Conservation (phyloP, 805 yeast species). For the Kuraishia ogatae region DNA sequence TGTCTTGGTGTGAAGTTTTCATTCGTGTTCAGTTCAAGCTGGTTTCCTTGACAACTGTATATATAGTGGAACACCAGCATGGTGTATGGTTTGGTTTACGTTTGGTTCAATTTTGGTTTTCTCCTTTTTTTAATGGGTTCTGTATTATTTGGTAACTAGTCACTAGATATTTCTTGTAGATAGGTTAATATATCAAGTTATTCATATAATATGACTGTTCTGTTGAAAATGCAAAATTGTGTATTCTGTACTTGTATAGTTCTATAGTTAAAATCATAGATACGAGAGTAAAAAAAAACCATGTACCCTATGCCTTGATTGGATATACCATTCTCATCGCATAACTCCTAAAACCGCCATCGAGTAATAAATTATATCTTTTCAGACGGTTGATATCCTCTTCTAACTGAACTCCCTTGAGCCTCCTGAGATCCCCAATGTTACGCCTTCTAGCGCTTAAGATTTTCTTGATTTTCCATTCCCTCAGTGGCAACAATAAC, state of each 20-base stretch:
- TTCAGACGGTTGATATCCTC: constrained; percentile 4
- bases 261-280: no score
- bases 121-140: no score
- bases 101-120: not conserved
- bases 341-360: constrained; percentile 8
- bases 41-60: not conserved
- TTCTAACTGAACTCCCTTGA: not conserved
- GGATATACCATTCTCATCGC: constrained; percentile 14
- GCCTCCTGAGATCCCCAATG: constrained; percentile 4
- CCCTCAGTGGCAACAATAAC: constrained; percentile 39
- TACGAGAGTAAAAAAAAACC: not conserved
- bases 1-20: not conserved
- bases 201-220: not conserved
- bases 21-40: no score
- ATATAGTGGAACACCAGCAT: not conserved
- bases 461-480: constrained; percentile 35
- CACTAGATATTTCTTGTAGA: no score
- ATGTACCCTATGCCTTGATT: constrained; percentile 10
- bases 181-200: no score
- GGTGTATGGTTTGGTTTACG: not conserved
- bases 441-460: constrained; percentile 13
- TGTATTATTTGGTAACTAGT: no score
- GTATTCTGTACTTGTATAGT: not conserved
- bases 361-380: constrained; percentile 11
- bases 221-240: not conserved